Conservation (phyloP, 306 rosid species). For the barrel medic (Medicago truncatula) region DNA sequence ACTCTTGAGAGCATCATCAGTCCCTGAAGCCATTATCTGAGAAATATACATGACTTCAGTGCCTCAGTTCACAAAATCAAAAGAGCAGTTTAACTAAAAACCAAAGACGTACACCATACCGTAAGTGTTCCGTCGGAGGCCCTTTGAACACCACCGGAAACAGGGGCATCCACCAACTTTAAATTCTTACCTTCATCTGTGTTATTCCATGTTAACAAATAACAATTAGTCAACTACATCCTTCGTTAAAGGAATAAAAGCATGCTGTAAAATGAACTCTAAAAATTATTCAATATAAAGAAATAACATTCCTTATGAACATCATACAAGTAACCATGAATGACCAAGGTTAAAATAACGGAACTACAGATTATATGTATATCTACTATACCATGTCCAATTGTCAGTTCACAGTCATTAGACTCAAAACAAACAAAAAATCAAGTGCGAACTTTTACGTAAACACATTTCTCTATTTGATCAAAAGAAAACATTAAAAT, state of each 20-base stretch:
- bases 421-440: background rate
- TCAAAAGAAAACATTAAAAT: background rate
- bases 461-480: background rate
- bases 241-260: constrained; percentile 35
- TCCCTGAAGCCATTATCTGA: constrained; percentile 93
- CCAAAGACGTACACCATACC: constrained; percentile 58
- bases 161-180: constrained; percentile 98
- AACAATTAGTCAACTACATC: constrained; percentile 44
- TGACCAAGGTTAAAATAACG: constrained; percentile 15
- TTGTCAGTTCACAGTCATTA: background rate
- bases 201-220: constrained; percentile 45
- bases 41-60: constrained; percentile 41
- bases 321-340: constrained; percentile 23
- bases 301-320: constrained; percentile 10
- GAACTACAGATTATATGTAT: constrained; percentile 21
- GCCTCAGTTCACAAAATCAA: constrained; percentile 41
- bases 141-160: constrained; percentile 91
- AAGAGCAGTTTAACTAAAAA: constrained; percentile 30
- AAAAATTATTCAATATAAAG: constrained; percentile 32
- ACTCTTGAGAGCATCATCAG: constrained; percentile 81
- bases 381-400: background rate
- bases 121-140: constrained; percentile 88
- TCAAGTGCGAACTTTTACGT: background rate
- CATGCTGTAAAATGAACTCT: constrained; percentile 10
- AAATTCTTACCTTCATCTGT: constrained; percentile 79